Percentiles rank a stretch among this genome's conserved stretches.
Evolutionary conservation across 768 basidiomycete genomes (phyloP).

Genomic region (Neoboletus magnificus): DNA sequence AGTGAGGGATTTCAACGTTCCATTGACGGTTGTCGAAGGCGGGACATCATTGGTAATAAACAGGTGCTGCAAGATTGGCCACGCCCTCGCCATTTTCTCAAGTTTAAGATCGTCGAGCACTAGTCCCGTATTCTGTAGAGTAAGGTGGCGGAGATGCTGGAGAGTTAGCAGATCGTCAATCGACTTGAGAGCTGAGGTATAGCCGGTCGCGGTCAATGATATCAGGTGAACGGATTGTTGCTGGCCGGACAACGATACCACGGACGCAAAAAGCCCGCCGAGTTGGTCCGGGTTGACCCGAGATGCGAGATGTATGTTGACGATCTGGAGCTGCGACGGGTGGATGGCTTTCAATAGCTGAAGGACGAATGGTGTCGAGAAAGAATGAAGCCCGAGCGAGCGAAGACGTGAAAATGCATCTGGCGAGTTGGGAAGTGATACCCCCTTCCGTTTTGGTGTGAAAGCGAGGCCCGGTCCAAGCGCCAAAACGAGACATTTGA

Average conservation of each 20-base stretch:
- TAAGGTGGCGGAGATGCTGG: conserved; percentile 12
- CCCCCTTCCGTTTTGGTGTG: conserved; percentile 4
- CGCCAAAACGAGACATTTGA: conserved; percentile 18
- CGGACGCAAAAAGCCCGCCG: conserved; percentile 1
- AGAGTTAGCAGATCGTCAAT: conserved; percentile 6
- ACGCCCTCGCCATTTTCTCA: conserved; percentile 15
- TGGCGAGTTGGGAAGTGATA: conserved; percentile 1
- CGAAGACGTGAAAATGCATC: conserved; percentile 5
- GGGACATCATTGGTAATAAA: conserved; percentile 12
- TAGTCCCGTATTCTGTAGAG: conserved; percentile 8
- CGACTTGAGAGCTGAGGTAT: conserved; percentile 11
- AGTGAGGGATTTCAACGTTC: conserved; percentile 8
- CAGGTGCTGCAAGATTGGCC: conserved; percentile 19
- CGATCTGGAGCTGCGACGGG: conserved; percentile 8
- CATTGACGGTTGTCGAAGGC: conserved; percentile 4
- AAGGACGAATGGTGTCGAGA: conserved; percentile 6
- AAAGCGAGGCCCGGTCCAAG: conserved; percentile 13
- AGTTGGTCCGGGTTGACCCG: conserved; percentile 8
- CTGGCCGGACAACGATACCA: conserved; percentile 5
- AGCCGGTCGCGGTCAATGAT: conserved; percentile 10
- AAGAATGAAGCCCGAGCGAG: conserved; percentile 14
- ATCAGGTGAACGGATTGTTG: conserved; percentile 6
- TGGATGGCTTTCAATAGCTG: conserved; percentile 8
- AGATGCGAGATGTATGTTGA: conserved; percentile 16
- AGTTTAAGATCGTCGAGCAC: conserved; percentile 13